These are phyloP conservation scores for Euptelea pleiosperma DNA, from an alignment of 164 flowering plant genomes.

Conservation along the genomic window DNA sequence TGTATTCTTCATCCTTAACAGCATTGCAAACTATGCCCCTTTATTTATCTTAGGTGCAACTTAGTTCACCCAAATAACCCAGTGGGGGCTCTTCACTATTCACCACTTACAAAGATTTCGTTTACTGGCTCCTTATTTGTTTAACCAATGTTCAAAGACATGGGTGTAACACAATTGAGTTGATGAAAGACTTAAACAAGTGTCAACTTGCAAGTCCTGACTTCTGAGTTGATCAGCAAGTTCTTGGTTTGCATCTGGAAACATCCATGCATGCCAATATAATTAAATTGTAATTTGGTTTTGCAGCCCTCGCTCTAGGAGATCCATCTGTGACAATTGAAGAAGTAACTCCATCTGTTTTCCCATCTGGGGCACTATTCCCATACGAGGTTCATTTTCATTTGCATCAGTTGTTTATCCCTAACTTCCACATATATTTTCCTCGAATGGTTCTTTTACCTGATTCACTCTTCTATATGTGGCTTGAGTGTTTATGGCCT, in stretches of 20 bases:
- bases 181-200: no score
- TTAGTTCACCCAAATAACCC: no score
- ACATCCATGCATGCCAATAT: neutral
- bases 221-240: neutral
- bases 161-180: no score
- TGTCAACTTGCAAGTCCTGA: neutral
- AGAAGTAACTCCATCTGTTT: slow-evolving; percentile 75
- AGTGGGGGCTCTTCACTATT: no score
- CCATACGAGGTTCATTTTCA: slow-evolving; percentile 64
- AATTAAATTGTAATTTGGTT: slow-evolving; percentile 8
- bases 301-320: slow-evolving; percentile 78
- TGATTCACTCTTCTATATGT: neutral
- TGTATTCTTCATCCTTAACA: neutral
- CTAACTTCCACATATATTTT: neutral
- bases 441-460: neutral
- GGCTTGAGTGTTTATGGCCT: slow-evolving; percentile 13
- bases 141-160: no score
- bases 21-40: no score
- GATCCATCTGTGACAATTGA: slow-evolving; percentile 83
- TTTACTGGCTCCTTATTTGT: no score
- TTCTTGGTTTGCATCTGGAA: neutral
- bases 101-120: no score
- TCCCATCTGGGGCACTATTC: slow-evolving; percentile 66
- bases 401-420: neutral
- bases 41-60: no score